These are phyloP conservation scores for Myochromella boudieri DNA, from an alignment of 768 basidiomycete species.

Conservation along the genomic window DNA sequence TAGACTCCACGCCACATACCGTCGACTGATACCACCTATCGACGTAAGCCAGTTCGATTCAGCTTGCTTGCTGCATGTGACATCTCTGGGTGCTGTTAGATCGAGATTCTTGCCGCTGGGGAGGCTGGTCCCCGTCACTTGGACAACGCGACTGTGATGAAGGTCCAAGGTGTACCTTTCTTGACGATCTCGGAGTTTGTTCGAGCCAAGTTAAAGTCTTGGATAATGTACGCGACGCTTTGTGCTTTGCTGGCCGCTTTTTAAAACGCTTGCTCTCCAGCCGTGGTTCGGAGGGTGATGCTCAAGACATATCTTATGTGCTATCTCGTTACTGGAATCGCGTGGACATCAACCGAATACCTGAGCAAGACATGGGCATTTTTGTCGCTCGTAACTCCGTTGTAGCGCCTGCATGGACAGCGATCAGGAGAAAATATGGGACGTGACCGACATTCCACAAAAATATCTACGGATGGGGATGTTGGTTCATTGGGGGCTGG, in stretches of 20 bases:
- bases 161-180: slow-evolving; percentile 72
- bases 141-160: slow-evolving; percentile 66
- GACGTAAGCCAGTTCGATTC: slow-evolving; percentile 48
- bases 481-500: background rate
- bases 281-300: slow-evolving; percentile 69
- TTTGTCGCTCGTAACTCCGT: slow-evolving; percentile 61
- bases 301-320: slow-evolving; percentile 72
- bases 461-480: slow-evolving; percentile 1
- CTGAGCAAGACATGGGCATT: slow-evolving; percentile 81
- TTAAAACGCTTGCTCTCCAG: slow-evolving; percentile 36
- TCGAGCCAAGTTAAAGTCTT: slow-evolving; percentile 79
- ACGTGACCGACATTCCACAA: slow-evolving; percentile 31
- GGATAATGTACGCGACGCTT: slow-evolving; percentile 64
- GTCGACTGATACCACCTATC: slow-evolving; percentile 72
- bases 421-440: slow-evolving; percentile 74
- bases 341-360: slow-evolving; percentile 84
- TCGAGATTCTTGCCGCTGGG: slow-evolving; percentile 81
- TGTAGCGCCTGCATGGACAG: slow-evolving; percentile 72
- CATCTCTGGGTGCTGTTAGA: slow-evolving; percentile 38
- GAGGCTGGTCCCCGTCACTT: slow-evolving; percentile 79
- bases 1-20: slow-evolving; percentile 77
- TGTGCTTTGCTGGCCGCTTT: slow-evolving; percentile 12
- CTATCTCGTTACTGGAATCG: slow-evolving; percentile 77
- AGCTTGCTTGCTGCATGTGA: slow-evolving; percentile 1
- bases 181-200: slow-evolving; percentile 84